Evolutionary conservation across 225 moss, liverwort and hornwort species (phyloP), one percentile per base, ranked within the genome.

Genomic region (Polytrichum commune): DNA sequence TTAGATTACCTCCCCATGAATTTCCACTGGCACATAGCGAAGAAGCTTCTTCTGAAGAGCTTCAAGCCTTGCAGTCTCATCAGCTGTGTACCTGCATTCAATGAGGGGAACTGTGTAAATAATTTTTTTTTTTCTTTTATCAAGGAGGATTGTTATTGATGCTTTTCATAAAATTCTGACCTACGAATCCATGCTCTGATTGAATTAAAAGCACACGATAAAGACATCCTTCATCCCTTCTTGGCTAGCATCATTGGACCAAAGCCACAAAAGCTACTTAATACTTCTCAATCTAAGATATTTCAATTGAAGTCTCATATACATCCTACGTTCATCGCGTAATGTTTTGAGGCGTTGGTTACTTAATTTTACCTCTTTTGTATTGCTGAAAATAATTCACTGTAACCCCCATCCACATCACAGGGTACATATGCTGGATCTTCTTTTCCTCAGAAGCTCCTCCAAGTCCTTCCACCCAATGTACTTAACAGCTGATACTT

Each of bases 401-500:
- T 82, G 75, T 98, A 98, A 71, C 55, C 83, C 65, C 87, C 88
- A 73, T 87, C 80, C 75, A 82, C 86, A 63, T 87, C 74, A 69
- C 81, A 91, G 30, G 81, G 77, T 27, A 98, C 97, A 74, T 92
- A 91, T 20, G 74, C 84, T 62, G 90, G 72, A 79, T 98, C 91
- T 64, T 63, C 64, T 62, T 84, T n/a, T 88, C 71, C 82, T 72
- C 70, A 91, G 68, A 60, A 71, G 55, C 61, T 85, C 83, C 80
- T 88, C 90, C 78, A 88, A 98, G n/a, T 82, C 88, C 73, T 88
- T 84, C 97, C 94, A 98, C 53, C 85, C 88, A 8, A 94, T 87
- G 77, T 98, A 98, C 81, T 93, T 94, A 24, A 94, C 97, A 60
- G 89, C 92, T 61, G 83, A 85, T 54, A 98, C 97, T 75, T 98